Evolutionary conservation across 495 filamentous ascomycete genomes (phyloP).

Genomic region (Lophium mytilinum): DNA sequence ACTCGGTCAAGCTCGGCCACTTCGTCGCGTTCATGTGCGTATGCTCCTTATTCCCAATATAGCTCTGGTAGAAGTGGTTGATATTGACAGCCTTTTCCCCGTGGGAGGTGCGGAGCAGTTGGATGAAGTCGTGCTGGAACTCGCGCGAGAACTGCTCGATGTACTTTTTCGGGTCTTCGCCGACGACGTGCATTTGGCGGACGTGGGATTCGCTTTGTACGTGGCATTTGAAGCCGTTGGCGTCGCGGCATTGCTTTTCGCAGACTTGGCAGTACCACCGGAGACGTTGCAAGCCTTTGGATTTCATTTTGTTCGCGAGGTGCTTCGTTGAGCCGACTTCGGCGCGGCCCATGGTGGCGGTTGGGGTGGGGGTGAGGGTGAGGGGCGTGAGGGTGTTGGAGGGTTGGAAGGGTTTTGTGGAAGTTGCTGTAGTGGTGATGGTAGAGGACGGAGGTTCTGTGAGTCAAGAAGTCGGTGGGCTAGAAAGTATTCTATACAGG

Average conservation of each 20-base stretch:
- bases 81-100: conserved; percentile 77
- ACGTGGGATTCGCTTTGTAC: conserved; percentile 74
- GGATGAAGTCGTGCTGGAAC: conserved; percentile 74
- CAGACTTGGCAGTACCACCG: conserved; percentile 79
- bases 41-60: conserved; percentile 73
- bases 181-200: conserved; percentile 74
- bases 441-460: no score
- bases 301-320: conserved; percentile 81
- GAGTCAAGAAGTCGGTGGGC: no score
- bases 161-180: conserved; percentile 69
- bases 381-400: no score
- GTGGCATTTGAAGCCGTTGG: conserved; percentile 73
- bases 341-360: conserved; percentile 75
- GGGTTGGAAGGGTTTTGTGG: no score
- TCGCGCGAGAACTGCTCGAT: conserved; percentile 69
- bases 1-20: conserved; percentile 79
- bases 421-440: no score
- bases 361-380: background rate
- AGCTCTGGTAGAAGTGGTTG: conserved; percentile 90
- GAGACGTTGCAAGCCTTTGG: conserved; percentile 76
- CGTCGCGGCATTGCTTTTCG: conserved; percentile 54
- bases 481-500: no score
- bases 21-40: conserved; percentile 89
- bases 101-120: conserved; percentile 66
- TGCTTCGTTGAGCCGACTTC: conserved; percentile 83